Evolutionary conservation across 306 rosid species (phyloP), one percentile per base, ranked within the genome.

Genomic region (Mimosa pudica): DNA sequence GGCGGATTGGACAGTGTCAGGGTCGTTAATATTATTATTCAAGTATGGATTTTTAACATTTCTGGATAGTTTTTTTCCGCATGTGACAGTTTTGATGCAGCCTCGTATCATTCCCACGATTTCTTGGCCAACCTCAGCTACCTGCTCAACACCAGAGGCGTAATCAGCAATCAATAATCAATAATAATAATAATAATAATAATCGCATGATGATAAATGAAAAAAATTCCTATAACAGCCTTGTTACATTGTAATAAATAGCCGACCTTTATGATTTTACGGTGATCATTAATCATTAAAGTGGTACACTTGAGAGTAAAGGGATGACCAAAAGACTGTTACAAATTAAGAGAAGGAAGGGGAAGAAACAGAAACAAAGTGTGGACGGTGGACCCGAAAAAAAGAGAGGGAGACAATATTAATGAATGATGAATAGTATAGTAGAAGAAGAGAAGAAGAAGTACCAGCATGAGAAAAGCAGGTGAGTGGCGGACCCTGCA

Each of bases 401-500:
- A 45, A 24, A 61, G 20, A 20, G 71, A 70, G 57, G 36, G 13
- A 30, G 38, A 46, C 30, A 24, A 24, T 24, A 24, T 24, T 24
- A 24, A 24, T 24, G 30, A 24, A 24, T 24, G 30, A 24, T 24
- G 30, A 24, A 24, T 24, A 24, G 30, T 24, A 24, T 24, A 24
- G 30, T 24, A 4, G 35, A 24, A 61, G 20, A 20, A 65, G 55
- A 57, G 36, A 9, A 30, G 41, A 47, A 77, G 63, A 57, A 62
- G 38, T 89, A 94, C 98, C 94, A 95, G 94, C 99, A 95, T 93
- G 82, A 80, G 92, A 65, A 83, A 95, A 55, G 97, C 89, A 54
- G 99, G 99, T 8, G 99, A 93, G 86, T 95, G 84, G 66, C 99
- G 99, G 86, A 95, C 97, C 84, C 99, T 82, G 91, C 96, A 95